Base-by-base conservation (phyloP, 78 protist species). In the Dictyostelium brefeldianum region DNA sequence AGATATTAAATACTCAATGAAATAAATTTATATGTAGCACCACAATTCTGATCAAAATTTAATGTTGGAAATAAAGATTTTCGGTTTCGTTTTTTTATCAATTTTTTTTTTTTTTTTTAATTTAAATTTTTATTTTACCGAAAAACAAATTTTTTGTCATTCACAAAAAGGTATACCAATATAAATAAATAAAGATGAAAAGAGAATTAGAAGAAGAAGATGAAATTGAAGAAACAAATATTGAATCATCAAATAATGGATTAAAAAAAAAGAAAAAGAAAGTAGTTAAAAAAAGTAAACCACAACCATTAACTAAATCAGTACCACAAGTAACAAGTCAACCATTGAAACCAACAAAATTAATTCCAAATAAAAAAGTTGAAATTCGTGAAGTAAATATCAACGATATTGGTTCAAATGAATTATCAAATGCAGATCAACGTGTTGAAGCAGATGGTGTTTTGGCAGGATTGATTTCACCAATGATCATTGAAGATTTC, bases 381-480 rank as follows among this genome's bases (percentile, higher is more conserved):
- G 83, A 80, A 29, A 48, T 87, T 47, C 54, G 73, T 20, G 74
- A 77, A 41, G 46, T 87, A 18, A 47, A 74, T 47, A 59, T 87
- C 9, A 87, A 78, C 14, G 93, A 87, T 22, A 87, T 87, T 43
- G 93, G 93, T 47, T 18, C 9, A 17, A 87, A 41, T 47, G 53
- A 48, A 20, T 20, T 54, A n/a, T 20, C 95, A 20, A 53, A 59
- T 41, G 18, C 27, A 12, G 90, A 80, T 81, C 90, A 79, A 50
- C 54, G 90, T 27, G 95, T 50, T 9, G 92, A 91, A 22, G 69
- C 90, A 5, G 95, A 78, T 53, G 89, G 89, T 59, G 90, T 91
- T 10, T 22, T 91, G 41, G 27, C 81, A 14, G 29, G 84, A 1
- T 14, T 91, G 9, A 56, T 81, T 27, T 29, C 87, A 48, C 64